Base-by-base conservation (phyloP, 225 moss, liverwort and hornwort genomes). In the Takakia lepidozioides region DNA sequence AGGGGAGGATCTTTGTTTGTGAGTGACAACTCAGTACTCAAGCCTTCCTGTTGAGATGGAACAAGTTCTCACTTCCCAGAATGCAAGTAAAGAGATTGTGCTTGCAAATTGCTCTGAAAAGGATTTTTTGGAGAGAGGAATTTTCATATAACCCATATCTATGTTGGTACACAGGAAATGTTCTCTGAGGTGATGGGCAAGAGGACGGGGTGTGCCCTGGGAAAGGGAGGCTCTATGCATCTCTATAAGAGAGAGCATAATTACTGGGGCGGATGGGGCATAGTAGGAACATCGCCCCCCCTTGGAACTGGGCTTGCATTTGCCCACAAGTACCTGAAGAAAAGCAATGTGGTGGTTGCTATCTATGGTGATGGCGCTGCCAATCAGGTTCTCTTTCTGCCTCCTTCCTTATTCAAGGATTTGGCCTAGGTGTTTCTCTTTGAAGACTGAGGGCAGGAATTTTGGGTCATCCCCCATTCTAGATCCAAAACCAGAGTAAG, bases 191-290 rank as follows among this genome's bases (percentile, higher is more conserved):
- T 98, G 58, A 98, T 98, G 98, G 98, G 98, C 21, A 98, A 87
- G 73, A 83, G 69, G 49, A 83, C 91, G 3, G 98, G 98, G 1
- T 76, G 74, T 63, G 71, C 98, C 10, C 42, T 66, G 46, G 98
- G 98, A 16, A 91, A 98, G 72, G 98, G 98, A 37, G 98, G 98
- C 39, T 98, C 98, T 2, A 98, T 98, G 98, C 98, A 98, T 68
- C 24, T 98, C 62, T 98, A 87, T 51, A 81, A 98, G 40, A 76
- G 72, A 38, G 72, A 75, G 15, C 65, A 85, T 48, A 81, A 85
- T 44, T 98, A 65, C 54, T 98, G 76, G 58, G 98, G 98, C 26
- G 98, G 91, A 27, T 98, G 98, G 98, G 98, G 98, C 20, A 98
- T 98, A 25, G 98, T 98, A 3, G 98, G 98, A 44, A 98, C 85